Evolutionary conservation across 2,329 filamentous ascomycete species (phyloP), one percentile per base, ranked within the genome.

Genomic region (Pyricularia grisea): DNA sequence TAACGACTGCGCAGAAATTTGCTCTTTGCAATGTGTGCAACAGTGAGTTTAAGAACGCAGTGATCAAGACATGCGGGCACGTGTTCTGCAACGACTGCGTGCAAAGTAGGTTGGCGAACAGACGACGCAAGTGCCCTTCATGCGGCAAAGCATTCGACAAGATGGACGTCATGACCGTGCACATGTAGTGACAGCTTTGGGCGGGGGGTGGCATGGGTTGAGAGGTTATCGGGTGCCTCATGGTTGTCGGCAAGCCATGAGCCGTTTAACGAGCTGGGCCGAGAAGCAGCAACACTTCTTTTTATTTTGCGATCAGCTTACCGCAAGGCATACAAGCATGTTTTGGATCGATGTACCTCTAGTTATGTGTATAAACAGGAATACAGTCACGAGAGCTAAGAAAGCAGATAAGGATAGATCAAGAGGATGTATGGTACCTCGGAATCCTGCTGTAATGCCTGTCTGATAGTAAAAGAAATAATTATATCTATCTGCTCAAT

Each of bases 111-210:
- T 89, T 97, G 71, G 88, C 88, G 65, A 97, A 95, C 75, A 91
- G 95, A 50, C 94, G 94, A 81, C 88, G 95, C 73, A 98, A 98
- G 79, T 99, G 95, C 76, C 95, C 95, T 2, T 94, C 92, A 74
- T 99, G 96, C 83, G 93, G 91, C 75, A 92, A 91, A 79, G 89
- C 92, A 4, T 99, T 99, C 77, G 94, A 97, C 75, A 91, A 88
- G 77, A 91, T 91, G 79, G 95, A 99, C 77, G 88, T 93, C 71
- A 96, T 97, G 92, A 81, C 85, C 27, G 87, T 88, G 67, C 88
- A 91, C 76, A 73, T 79, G 64, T 78, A 73, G 67, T 55, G 65
- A 11, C 10, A 17, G 12, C 10, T 55, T n/a, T 55, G 42, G 20
- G 42, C 20, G 17, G 42, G 20, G 20, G 10, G 20, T 55, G 42